These are phyloP conservation scores for Kwoniella shivajii DNA, from an alignment of 1,284 basidiomycete genomes.

Conservation along the genomic window DNA sequence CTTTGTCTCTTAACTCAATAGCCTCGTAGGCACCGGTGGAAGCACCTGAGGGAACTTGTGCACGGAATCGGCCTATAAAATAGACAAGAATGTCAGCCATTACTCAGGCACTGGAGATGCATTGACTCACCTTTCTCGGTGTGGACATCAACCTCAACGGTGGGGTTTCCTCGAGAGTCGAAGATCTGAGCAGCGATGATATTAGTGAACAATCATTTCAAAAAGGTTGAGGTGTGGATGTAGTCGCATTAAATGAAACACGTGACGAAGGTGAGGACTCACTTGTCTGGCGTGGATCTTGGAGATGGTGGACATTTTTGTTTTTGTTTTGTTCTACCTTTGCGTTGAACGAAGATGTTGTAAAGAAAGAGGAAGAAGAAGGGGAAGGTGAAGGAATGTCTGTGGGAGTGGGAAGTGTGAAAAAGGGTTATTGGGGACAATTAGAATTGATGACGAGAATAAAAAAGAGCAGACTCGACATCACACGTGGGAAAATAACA, in stretches of 20 bases:
- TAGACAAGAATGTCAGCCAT: neutral
- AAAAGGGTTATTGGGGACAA: neutral
- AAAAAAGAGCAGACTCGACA: no score
- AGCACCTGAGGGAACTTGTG: constrained; percentile 95
- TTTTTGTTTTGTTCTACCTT: constrained; percentile 1
- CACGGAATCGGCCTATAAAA: constrained; percentile 82
- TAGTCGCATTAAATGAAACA: neutral
- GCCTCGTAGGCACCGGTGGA: constrained; percentile 99
- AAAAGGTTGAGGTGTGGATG: constrained; percentile 17
- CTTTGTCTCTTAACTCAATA: constrained; percentile 96
- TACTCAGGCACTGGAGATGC: no score
- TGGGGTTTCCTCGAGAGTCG: constrained; percentile 91
- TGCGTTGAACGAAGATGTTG: neutral
- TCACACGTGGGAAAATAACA: neutral
- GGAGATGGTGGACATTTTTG: constrained; percentile 71
- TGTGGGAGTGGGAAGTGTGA: neutral
- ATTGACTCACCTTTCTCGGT: constrained; percentile 72
- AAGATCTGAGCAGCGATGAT: no score
- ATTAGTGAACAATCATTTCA: no score
- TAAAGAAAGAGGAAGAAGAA: constrained; percentile 11
- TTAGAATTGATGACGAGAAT: neutral
- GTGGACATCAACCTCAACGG: constrained; percentile 90
- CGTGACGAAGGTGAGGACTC: constrained; percentile 39
- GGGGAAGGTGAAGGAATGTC: neutral
- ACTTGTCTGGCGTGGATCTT: constrained; percentile 89